phyloP scores from a whole-genome alignment of 805 yeast species.

The Groenewaldozyma tartarivorans region DNA sequence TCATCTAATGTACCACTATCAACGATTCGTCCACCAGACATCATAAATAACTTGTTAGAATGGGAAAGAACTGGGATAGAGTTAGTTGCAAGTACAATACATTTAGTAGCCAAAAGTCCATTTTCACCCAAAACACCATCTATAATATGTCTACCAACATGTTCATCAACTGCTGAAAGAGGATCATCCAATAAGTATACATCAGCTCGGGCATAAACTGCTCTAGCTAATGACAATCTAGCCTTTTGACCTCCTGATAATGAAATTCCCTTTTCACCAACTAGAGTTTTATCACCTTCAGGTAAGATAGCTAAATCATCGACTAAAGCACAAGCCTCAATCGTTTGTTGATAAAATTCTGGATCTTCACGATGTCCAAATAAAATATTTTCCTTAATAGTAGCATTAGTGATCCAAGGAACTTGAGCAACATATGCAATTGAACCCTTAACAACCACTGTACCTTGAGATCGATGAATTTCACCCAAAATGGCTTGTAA shows the following conservation, averaged over 20 bases:
- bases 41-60: slow-evolving; percentile 61
- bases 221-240: slow-evolving; percentile 67
- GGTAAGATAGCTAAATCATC: slow-evolving; percentile 58
- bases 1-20: slow-evolving; percentile 28
- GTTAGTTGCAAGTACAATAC: slow-evolving; percentile 78
- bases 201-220: slow-evolving; percentile 62
- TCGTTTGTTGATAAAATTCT: slow-evolving; percentile 41
- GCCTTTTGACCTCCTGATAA: slow-evolving; percentile 89
- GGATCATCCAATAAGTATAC: slow-evolving; percentile 70
- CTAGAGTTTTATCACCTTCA: slow-evolving; percentile 69
- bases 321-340: slow-evolving; percentile 57
- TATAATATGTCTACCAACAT: slow-evolving; percentile 75
- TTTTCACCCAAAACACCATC: slow-evolving; percentile 67
- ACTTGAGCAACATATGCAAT: slow-evolving; percentile 84
- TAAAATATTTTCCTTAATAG: slow-evolving; percentile 65
- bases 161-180: slow-evolving; percentile 76
- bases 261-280: slow-evolving; percentile 81
- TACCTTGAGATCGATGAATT: slow-evolving; percentile 64
- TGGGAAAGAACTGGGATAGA: slow-evolving; percentile 70
- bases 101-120: slow-evolving; percentile 66
- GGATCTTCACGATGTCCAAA: slow-evolving; percentile 54
- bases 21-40: slow-evolving; percentile 39
- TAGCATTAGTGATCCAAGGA: slow-evolving; percentile 96
- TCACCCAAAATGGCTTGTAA: slow-evolving; percentile 79
- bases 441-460: slow-evolving; percentile 61